Evolutionary conservation across 1,139 yeast species (phyloP).

Genomic region (Magnusiomyces starmeri): DNA sequence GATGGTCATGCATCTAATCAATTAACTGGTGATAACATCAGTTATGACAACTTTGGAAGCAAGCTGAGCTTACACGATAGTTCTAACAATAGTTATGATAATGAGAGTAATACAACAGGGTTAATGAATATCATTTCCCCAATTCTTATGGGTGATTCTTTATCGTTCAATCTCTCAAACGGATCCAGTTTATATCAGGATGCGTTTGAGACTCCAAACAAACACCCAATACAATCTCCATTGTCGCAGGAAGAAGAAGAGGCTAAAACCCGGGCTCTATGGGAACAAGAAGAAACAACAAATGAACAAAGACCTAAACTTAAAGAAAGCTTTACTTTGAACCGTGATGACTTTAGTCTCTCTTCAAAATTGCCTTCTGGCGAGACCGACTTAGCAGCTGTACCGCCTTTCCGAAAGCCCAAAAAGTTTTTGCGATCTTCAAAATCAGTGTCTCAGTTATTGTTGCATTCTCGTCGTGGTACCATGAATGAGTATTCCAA

Average conservation of each 20-base stretch:
- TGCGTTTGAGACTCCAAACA: slow-evolving; percentile 13
- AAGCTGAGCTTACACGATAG: no score
- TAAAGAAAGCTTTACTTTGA: no score
- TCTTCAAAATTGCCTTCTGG: no score
- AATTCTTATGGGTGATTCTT: background rate
- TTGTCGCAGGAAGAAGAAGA: no score
- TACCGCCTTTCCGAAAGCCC: background rate
- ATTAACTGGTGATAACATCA: background rate
- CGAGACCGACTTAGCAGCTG: no score
- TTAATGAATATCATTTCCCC: no score
- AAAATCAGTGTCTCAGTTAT: background rate
- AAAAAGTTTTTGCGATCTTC: background rate
- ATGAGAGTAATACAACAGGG: no score
- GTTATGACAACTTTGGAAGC: background rate
- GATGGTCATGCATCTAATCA: no score
- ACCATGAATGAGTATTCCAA: background rate
- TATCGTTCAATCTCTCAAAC: background rate
- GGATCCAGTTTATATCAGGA: slow-evolving; percentile 10
- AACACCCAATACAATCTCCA: background rate
- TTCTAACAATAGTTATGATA: no score
- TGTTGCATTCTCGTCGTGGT: background rate
- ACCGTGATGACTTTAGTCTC: no score
- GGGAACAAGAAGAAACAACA: background rate
- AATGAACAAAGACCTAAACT: no score
- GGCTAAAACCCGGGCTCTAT: background rate